Conservation (phyloP, 768 basidiomycete genomes). For the Megacollybia marginata region DNA sequence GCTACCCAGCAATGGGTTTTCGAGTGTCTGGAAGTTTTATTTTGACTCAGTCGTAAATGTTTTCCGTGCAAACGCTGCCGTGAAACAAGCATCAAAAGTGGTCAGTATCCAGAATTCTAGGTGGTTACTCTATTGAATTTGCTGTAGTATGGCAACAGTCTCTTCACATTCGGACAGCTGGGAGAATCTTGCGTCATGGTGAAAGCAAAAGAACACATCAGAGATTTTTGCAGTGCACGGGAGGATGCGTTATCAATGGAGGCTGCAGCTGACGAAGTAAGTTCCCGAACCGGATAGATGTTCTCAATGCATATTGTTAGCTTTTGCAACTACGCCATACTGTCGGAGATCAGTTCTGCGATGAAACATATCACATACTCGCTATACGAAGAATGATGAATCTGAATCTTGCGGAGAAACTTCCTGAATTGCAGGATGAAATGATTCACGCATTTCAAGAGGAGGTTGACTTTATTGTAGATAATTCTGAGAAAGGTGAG, state of each 20-base stretch:
- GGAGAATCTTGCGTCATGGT: slow-evolving; percentile 9
- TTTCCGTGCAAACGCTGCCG: too few species aligned
- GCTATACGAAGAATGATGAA: slow-evolving; percentile 24
- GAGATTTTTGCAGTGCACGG: slow-evolving; percentile 7
- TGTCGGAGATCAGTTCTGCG: slow-evolving; percentile 24
- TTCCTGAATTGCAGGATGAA: slow-evolving; percentile 26
- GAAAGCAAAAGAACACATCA: slow-evolving; percentile 4
- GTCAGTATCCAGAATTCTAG: too few species aligned
- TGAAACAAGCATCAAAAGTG: too few species aligned
- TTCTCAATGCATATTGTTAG: slow-evolving; percentile 9
- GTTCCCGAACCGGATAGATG: neutral
- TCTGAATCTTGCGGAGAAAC: slow-evolving; percentile 23
- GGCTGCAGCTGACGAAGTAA: slow-evolving; percentile 10
- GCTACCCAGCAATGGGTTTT: too few species aligned
- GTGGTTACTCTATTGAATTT: too few species aligned
- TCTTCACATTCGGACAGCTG: slow-evolving; percentile 8
- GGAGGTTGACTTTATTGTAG: slow-evolving; percentile 13
- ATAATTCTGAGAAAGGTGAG: too few species aligned
- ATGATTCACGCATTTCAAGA: slow-evolving; percentile 22
- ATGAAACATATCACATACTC: slow-evolving; percentile 26
- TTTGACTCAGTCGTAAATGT: too few species aligned
- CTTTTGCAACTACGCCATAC: slow-evolving; percentile 30
- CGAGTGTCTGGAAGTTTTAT: too few species aligned
- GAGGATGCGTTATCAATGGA: slow-evolving; percentile 12
- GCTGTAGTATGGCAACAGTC: slow-evolving; percentile 6